These are phyloP conservation scores for Hygrophorus russula DNA, from an alignment of 768 basidiomycete species.

Conservation along the genomic window DNA sequence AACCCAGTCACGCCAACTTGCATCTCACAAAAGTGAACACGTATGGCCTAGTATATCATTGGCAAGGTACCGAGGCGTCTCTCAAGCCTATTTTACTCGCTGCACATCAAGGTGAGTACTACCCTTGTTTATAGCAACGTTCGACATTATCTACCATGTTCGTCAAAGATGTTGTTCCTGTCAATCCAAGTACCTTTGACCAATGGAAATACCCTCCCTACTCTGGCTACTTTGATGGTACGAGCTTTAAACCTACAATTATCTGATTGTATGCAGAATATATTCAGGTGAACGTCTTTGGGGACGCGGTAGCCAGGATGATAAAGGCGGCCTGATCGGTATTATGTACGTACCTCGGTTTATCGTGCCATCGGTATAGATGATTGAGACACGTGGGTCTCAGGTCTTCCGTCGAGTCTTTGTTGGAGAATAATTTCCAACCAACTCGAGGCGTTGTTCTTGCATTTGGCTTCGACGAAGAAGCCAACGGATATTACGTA, in stretches of 20 bases:
- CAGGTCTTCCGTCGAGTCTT: conserved; percentile 48
- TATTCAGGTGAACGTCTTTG: conserved; percentile 45
- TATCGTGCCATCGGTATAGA: background rate
- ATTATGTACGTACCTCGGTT: conserved; percentile 32
- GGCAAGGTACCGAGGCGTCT: conserved; percentile 49
- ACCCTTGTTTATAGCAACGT: background rate
- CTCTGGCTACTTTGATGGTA: conserved; percentile 46
- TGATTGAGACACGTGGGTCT: background rate
- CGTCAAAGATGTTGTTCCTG: conserved; percentile 47
- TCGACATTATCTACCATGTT: background rate
- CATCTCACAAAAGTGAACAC: conserved; percentile 63
- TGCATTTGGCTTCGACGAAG: conserved; percentile 71
- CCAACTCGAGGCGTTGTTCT: conserved; percentile 55
- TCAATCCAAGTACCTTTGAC: conserved; percentile 34
- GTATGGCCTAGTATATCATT: conserved; percentile 64
- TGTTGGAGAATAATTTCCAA: conserved; percentile 50
- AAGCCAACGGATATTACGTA: conserved; percentile 43
- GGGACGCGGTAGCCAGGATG: conserved; percentile 68
- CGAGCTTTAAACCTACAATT: background rate
- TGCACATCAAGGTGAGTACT: conserved; percentile 48
- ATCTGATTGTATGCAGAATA: background rate
- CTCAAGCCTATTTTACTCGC: conserved; percentile 63
- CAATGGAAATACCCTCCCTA: conserved; percentile 49
- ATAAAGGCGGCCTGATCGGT: conserved; percentile 67
- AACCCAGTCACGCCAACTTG: conserved; percentile 42